These are phyloP conservation scores for Citrus medica DNA, from an alignment of 345 rosid species.

Conservation along the genomic window DNA sequence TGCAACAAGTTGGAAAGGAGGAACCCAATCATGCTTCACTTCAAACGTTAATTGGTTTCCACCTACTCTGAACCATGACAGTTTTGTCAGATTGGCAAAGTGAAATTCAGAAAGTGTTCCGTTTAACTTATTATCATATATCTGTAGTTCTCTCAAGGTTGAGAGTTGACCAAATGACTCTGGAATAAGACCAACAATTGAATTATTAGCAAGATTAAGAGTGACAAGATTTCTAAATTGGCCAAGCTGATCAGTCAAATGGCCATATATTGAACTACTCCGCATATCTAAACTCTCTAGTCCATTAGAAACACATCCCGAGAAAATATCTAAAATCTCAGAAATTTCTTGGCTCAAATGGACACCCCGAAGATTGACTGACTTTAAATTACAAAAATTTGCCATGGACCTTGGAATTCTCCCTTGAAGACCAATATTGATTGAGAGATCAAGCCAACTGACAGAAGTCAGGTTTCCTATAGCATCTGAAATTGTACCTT, in stretches of 20 bases:
- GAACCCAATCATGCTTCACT: conserved; percentile 25
- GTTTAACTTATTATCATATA: background rate
- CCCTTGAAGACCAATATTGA: background rate
- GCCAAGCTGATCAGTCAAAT: background rate
- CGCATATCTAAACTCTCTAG: background rate
- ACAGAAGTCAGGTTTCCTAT: too few species aligned
- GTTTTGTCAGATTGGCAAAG: conserved; percentile 23
- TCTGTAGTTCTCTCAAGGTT: background rate
- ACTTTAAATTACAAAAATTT: background rate
- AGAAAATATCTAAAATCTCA: background rate
- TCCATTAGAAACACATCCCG: background rate
- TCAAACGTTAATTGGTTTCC: conserved; percentile 16
- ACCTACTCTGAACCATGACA: background rate
- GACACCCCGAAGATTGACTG: background rate
- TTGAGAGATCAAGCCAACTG: background rate
- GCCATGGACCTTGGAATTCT: background rate
- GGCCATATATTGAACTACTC: background rate
- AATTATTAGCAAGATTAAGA: too few species aligned
- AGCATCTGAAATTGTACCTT: too few species aligned
- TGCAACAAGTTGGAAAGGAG: conserved; percentile 23
- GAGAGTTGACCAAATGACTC: too few species aligned
- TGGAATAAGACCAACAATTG: too few species aligned
- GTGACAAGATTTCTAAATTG: background rate
- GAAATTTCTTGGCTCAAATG: background rate
- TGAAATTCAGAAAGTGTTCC: conserved; percentile 16